Conservation (phyloP, 1,284 basidiomycete genomes). For the Mycena sp. region DNA sequence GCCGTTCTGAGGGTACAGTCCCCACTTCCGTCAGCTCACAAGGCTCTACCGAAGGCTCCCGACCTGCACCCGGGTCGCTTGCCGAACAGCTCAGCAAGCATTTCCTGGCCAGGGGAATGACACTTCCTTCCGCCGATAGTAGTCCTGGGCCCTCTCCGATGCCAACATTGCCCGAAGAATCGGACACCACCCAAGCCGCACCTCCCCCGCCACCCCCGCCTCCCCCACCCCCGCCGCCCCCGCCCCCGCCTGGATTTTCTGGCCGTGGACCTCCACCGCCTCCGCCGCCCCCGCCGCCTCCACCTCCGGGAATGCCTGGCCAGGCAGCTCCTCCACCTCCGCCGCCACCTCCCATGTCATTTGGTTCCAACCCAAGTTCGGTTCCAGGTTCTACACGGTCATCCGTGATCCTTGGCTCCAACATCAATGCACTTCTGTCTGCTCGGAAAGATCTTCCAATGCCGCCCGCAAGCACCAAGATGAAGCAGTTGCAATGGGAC, state of each 20-base stretch:
- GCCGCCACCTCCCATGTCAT: slow-evolving; percentile 52
- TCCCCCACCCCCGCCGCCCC: slow-evolving; percentile 42
- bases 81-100: slow-evolving; percentile 70
- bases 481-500: slow-evolving; percentile 99
- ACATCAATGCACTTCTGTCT: slow-evolving; percentile 62
- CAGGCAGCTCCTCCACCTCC: slow-evolving; percentile 61
- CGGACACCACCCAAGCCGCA: slow-evolving; percentile 35
- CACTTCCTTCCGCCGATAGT: slow-evolving; percentile 45
- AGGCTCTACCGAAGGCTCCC: slow-evolving; percentile 44
- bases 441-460: slow-evolving; percentile 88
- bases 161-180: slow-evolving; percentile 42
- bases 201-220: slow-evolving; percentile 50
- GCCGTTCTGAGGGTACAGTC: slow-evolving; percentile 58
- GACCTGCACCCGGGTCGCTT: slow-evolving; percentile 56
- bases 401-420: slow-evolving; percentile 68
- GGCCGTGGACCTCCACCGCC: slow-evolving; percentile 45
- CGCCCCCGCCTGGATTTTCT: slow-evolving; percentile 49
- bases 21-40: slow-evolving; percentile 67
- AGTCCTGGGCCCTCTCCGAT: slow-evolving; percentile 44
- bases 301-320: slow-evolving; percentile 51
- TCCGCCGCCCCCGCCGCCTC: slow-evolving; percentile 47
- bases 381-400: slow-evolving; percentile 61
- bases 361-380: slow-evolving; percentile 59
- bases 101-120: slow-evolving; percentile 54
- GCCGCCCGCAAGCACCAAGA: slow-evolving; percentile 83